Base-by-base conservation (phyloP, 495 filamentous ascomycete genomes). In the Astrocystis sublimbata region DNA sequence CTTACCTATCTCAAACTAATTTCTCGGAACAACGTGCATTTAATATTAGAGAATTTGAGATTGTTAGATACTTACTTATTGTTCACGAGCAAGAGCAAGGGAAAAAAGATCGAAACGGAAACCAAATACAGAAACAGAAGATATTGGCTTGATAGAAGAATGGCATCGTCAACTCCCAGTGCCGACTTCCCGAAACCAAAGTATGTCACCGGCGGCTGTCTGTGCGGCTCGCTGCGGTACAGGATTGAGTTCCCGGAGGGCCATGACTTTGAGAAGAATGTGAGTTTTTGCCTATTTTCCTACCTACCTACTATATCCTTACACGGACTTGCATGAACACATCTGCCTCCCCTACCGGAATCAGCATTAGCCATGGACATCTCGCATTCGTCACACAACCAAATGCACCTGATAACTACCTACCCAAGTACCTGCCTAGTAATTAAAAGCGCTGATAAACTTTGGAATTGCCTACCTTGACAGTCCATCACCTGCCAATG, bases 401-500 rank as follows among this genome's bases (percentile, higher is more conserved):
- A n/a, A n/a, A n/a, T n/a, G n/a, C n/a, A n/a, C n/a, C n/a, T n/a
- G n/a, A n/a, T n/a, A n/a, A n/a, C n/a, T n/a, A n/a, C n/a, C n/a
- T n/a, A n/a, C n/a, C n/a, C n/a, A n/a, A n/a, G n/a, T n/a, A n/a
- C n/a, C n/a, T n/a, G n/a, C n/a, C n/a, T n/a, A n/a, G n/a, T n/a
- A n/a, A n/a, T n/a, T n/a, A n/a, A n/a, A n/a, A n/a, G n/a, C n/a
- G n/a, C n/a, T n/a, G 40, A 24, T 58, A 52, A 52, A 47, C 64
- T 50, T 13, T 60, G 23, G 15, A 56, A 19, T 57, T 47, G 6
- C 8, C 38, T 45, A 26, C 21, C 5, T 17, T 13, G 9, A 9
- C 47, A 77, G 74, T 70, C 65, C 45, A 36, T 58, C 28, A 74
- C 68, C 17, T 79, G 76, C 63, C 74, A 77, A 51, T 79, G 76